Base-by-base conservation (phyloP, 768 basidiomycete genomes). In the Daedaleopsis sinensis region DNA sequence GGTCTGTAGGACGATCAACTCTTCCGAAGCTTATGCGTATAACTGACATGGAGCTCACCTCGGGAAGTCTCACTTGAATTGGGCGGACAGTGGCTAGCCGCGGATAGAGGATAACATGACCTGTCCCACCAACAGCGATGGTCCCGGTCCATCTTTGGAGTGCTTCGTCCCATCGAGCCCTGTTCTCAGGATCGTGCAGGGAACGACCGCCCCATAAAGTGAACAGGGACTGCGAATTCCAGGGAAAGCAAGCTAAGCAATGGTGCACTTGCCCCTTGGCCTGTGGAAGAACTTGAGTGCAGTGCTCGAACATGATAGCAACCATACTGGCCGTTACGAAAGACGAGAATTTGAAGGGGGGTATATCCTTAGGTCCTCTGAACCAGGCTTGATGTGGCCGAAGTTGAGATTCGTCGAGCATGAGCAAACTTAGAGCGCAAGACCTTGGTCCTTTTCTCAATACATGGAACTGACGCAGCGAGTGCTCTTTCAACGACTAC, bases 61-160 rank as follows among this genome's bases (percentile, higher is more conserved):
- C 59, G 16, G 65, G 55, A 9, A 69, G 51, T 4, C 37, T 42
- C 6, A 69, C 47, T 19, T 39, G 24, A 11, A 61, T 27, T 1
- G 64, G 64, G 1, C 60, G 51, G 0, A 43, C 58, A 0, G 52
- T 51, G 6, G 56, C 62, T 9, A 68, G 57, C 59, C 62, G 68
- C 7, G 63, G 71, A 54, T 68, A 70, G n/a, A 70, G 55, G 16
- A 57, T 61, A 1, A 67, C 59, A 46, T 63, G 64, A 21, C 68
- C 65, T n/a, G 63, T 68, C 44, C 52, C 64, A 35, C 62, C 81
- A 75, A 48, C 79, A 50, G 81, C 81, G 57, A 87, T 74, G 35
- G 83, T 76, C 53, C 85, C 83, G 50, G 77, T 73, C 75, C 80
- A 89, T 44, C 78, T 70, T 6, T 76, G 66, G 18, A 84, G 69